Conservation (phyloP, 306 rosid genomes). For the Lotus japonicus region DNA sequence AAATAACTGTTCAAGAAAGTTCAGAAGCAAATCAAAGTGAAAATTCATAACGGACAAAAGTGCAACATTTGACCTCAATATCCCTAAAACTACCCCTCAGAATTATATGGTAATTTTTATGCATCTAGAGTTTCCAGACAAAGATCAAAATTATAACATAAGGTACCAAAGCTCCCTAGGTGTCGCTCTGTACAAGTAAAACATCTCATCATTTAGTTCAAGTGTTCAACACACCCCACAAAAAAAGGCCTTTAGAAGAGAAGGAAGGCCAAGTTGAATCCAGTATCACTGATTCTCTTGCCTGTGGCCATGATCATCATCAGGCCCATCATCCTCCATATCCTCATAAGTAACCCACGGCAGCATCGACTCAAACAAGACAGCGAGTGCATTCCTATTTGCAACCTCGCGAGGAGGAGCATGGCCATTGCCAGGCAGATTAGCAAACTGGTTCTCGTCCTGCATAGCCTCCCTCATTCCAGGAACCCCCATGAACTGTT, state of each 20-base stretch:
- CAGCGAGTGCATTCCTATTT: conserved; percentile 70
- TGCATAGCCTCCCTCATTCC: conserved; percentile 51
- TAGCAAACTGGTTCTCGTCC: conserved; percentile 44
- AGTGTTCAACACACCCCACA: neutral
- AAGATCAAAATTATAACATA: conserved; percentile 18
- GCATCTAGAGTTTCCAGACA: conserved; percentile 5
- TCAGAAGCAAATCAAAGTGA: neutral
- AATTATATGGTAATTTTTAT: conserved; percentile 9
- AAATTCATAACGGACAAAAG: conserved; percentile 1
- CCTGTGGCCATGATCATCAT: conserved; percentile 19
- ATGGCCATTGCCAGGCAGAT: conserved; percentile 44
- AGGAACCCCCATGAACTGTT: conserved; percentile 61
- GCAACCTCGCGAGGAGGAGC: conserved; percentile 55
- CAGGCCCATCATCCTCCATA: conserved; percentile 30
- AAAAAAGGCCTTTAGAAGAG: neutral
- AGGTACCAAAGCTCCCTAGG: conserved; percentile 17
- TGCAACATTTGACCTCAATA: conserved; percentile 11
- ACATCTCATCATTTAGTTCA: conserved; percentile 22
- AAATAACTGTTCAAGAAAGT: neutral
- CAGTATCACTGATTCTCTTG: conserved; percentile 35
- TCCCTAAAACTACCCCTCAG: conserved; percentile 20
- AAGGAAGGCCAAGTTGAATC: conserved; percentile 9
- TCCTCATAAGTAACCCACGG: conserved; percentile 89
- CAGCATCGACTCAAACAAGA: conserved; percentile 82
- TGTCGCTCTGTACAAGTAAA: conserved; percentile 29